A percentile compares a stretch with the other conserved stretches of the same genome.
phyloP scores from a whole-genome alignment of 2,329 filamentous ascomycete genomes.

The Exophiala phaeomuriformis region DNA sequence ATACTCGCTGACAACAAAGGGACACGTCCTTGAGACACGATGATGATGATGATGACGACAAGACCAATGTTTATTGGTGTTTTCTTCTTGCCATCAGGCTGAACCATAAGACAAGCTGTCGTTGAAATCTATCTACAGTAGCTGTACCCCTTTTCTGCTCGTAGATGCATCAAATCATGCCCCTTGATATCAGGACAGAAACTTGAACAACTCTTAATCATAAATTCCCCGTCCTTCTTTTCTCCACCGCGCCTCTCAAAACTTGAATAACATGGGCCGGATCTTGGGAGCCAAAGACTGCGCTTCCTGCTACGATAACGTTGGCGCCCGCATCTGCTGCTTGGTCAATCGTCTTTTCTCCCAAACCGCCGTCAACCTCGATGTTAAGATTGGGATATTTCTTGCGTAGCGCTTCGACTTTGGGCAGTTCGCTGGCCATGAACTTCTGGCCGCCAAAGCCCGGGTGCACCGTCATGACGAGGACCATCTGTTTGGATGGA shows the following conservation, averaged over 20 bases:
- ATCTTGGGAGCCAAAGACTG: conserved; percentile 87
- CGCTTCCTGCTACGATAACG: conserved; percentile 93
- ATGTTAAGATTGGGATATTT: conserved; percentile 91
- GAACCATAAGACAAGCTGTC: too few relatives aligned
- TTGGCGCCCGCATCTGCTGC: conserved; percentile 94
- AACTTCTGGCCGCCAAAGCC: conserved; percentile 98
- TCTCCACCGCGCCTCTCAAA: conserved; percentile 71
- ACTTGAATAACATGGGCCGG: conserved; percentile 79
- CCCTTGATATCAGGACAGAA: too few relatives aligned
- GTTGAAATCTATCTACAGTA: too few relatives aligned
- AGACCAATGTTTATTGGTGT: too few relatives aligned
- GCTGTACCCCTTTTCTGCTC: too few relatives aligned
- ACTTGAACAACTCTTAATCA: neutral
- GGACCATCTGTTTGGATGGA: conserved; percentile 66
- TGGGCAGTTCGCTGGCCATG: conserved; percentile 91
- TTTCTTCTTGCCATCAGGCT: too few relatives aligned
- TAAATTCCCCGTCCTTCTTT: conserved; percentile 35
- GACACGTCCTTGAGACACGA: too few relatives aligned
- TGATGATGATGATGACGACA: too few relatives aligned
- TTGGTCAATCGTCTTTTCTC: conserved; percentile 81
- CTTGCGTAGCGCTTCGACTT: conserved; percentile 74
- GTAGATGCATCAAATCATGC: too few relatives aligned
- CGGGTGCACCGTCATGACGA: conserved; percentile 96
- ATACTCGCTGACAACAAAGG: too few relatives aligned
- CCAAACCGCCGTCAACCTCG: conserved; percentile 90